phyloP scores from a whole-genome alignment of 169 alveolate species.

The Eimeria zaria region DNA sequence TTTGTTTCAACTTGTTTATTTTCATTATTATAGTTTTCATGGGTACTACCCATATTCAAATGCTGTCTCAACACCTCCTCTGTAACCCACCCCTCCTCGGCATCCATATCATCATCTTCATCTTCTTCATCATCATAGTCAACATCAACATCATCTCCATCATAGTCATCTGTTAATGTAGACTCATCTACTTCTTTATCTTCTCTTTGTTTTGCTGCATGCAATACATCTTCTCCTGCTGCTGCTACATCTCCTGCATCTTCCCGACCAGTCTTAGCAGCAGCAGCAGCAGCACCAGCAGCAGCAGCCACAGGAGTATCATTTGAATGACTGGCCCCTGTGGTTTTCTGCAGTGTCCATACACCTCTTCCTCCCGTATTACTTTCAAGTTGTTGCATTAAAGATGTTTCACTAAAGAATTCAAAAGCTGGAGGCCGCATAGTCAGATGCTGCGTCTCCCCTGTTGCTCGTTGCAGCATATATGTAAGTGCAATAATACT shows the following conservation, averaged over 20 bases:
- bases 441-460: conserved; percentile 47
- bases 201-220: background rate
- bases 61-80: conserved; percentile 55
- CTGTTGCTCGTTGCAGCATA: conserved; percentile 85
- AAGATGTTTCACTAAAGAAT: conserved; percentile 28
- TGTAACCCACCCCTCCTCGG: conserved; percentile 41
- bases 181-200: background rate
- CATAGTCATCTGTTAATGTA: background rate
- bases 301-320: no score
- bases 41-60: conserved; percentile 24
- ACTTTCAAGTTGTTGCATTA: conserved; percentile 5
- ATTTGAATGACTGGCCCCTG: no score
- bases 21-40: background rate
- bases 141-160: background rate
- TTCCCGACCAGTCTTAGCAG: no score
- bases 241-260: background rate
- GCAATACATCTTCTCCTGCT: background rate
- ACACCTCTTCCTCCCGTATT: background rate
- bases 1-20: no score
- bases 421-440: conserved; percentile 52
- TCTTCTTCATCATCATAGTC: background rate
- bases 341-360: conserved; percentile 36
- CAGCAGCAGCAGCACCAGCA: background rate
- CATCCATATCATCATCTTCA: conserved; percentile 32
- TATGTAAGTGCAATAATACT: conserved; percentile 85